Evolutionary conservation across 192 early-diverging fungal genomes (phyloP).

Genomic region (Chytriomyces confervae): DNA sequence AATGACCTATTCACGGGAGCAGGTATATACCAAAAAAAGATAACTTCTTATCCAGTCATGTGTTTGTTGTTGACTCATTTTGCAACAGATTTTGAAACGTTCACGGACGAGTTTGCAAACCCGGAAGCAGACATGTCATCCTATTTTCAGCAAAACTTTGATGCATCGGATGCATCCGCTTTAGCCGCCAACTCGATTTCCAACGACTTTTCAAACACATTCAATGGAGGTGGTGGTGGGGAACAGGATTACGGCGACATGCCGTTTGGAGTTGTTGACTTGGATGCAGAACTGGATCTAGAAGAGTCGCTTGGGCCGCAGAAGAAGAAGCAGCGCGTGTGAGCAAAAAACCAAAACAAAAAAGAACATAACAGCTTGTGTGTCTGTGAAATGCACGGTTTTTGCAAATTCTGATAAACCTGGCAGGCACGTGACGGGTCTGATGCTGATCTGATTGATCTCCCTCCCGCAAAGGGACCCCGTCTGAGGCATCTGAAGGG

Average conservation of each 20-base stretch:
- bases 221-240: not conserved
- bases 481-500: too few relatives aligned
- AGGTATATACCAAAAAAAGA: not conserved
- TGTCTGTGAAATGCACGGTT: too few relatives aligned
- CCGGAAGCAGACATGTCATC: not conserved
- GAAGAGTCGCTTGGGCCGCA: not conserved
- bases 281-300: not conserved
- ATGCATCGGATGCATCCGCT: not conserved
- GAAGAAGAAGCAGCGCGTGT: not conserved
- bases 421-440: too few relatives aligned
- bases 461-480: too few relatives aligned
- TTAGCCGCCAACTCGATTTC: not conserved
- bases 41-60: not conserved
- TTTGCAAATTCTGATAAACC: too few relatives aligned
- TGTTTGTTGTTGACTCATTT: not conserved
- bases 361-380: too few relatives aligned
- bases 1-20: slow-evolving; percentile 1
- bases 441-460: too few relatives aligned
- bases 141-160: slow-evolving; percentile 3
- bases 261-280: slow-evolving; percentile 1
- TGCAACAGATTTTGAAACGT: not conserved
- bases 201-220: not conserved
- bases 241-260: not conserved
- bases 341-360: not conserved
- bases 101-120: slow-evolving; percentile 7